Base-by-base conservation (phyloP, 345 rosid species). In the Bretschneidera sinensis region DNA sequence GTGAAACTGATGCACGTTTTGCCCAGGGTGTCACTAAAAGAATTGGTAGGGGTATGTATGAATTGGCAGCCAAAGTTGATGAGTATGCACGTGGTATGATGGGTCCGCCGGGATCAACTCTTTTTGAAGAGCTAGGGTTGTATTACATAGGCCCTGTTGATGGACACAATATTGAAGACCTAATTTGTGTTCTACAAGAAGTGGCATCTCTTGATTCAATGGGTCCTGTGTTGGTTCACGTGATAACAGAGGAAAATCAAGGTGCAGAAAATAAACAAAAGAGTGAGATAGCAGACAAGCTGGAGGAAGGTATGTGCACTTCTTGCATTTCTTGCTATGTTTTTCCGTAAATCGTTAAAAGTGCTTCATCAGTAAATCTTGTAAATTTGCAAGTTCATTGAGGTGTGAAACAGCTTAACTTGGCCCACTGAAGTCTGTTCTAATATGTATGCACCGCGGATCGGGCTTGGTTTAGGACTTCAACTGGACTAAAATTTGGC, bases 11-110 rank as follows among this genome's bases (percentile, higher is more conserved):
- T 48, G 22, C 6, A 18, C 9, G 39, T 39, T 51, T 33, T 63
- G 74, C 35, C 61, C 57, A 85, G 96, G 98, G 79, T 43, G 74
- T 89, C 70, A 92, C 96, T 45, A 92, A 92, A 76, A 85, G 70
- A 68, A 85, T 92, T 6, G 96, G 96, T 63, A 72, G 39, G 69
- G 92, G 92, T 15, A 86, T 89, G 92, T 83, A 92, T 66, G 96
- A 87, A 67, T 79, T 84, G 81, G 96, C 97, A 33, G 98, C 98
- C 68, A 89, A 92, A 81, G 85, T 92, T 49, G 98, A 92, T 71
- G 96, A 92, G 81, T 92, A 85, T 77, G 92, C 96, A 21, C 95
- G 98, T 67, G 98, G 98, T 73, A 76, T 92, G 95, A 74, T 92
- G 22, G 96, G 98, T 73, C 96, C 98, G 52, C 72, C 60, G 13